phyloP scores from a whole-genome alignment of 495 filamentous ascomycete species.

The Hyphodiscus hymeniophilus region DNA sequence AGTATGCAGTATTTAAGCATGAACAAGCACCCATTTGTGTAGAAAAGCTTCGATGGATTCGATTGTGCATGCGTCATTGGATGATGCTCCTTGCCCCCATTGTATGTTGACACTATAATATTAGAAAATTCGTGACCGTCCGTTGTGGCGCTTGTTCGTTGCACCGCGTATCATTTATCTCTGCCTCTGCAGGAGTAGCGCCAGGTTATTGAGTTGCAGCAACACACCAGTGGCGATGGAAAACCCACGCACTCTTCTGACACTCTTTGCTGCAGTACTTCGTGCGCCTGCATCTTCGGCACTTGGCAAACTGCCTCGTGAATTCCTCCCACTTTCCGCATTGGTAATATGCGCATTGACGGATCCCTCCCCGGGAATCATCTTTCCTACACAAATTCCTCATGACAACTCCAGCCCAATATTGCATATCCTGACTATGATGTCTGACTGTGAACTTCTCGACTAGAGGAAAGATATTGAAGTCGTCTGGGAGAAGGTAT shows the following conservation, averaged over 20 bases:
- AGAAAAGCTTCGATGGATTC: too few species aligned
- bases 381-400: conserved; percentile 97
- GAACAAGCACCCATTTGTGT: too few species aligned
- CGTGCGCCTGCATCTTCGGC: conserved; percentile 88
- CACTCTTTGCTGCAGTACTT: conserved; percentile 99
- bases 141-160: background rate
- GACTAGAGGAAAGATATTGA: conserved; percentile 96
- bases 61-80: too few species aligned
- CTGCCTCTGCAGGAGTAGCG: background rate
- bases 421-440: conserved; percentile 94
- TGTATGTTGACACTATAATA: conserved; percentile 1
- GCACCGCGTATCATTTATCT: conserved; percentile 1
- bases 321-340: conserved; percentile 97
- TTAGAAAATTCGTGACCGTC: conserved; percentile 2
- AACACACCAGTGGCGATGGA: conserved; percentile 95
- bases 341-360: conserved; percentile 94
- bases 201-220: conserved; percentile 51
- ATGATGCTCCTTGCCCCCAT: too few species aligned
- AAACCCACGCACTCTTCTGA: conserved; percentile 97
- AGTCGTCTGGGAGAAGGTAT: conserved; percentile 84
- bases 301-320: conserved; percentile 95
- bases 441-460: conserved; percentile 97
- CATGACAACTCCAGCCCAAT: conserved; percentile 99
- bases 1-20: too few species aligned
- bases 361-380: conserved; percentile 84